Conservation (phyloP, 352 stramenopile genomes). For the Pythium sukuiense region DNA sequence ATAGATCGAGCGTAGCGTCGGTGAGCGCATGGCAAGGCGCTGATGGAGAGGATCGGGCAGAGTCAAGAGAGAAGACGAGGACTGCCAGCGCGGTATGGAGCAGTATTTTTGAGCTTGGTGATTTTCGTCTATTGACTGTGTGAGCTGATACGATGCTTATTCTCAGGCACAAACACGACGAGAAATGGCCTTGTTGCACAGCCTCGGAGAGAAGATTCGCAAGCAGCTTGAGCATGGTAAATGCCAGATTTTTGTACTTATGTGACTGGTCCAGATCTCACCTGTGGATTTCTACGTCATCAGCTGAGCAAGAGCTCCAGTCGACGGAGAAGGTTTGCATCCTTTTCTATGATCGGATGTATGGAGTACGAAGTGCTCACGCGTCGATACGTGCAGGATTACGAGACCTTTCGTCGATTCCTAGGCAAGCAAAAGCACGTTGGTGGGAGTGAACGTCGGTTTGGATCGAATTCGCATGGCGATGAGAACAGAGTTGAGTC, state of each 20-base stretch:
- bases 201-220: slow-evolving; percentile 15
- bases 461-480: neutral
- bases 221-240: slow-evolving; percentile 26
- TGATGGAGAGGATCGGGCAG: no score
- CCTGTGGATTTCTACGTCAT: neutral
- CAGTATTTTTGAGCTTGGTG: no score
- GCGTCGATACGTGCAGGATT: neutral
- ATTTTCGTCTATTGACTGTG: no score
- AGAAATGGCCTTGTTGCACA: slow-evolving; percentile 19
- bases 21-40: no score
- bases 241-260: neutral
- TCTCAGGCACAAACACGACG: slow-evolving; percentile 26
- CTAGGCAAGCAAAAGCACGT: slow-evolving; percentile 7
- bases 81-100: no score
- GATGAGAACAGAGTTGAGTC: neutral
- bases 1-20: no score
- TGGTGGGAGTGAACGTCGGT: neutral
- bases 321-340: slow-evolving; percentile 8
- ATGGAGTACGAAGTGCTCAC: neutral
- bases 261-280: no score
- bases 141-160: no score
- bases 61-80: no score
- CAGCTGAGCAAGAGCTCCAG: slow-evolving; percentile 14
- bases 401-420: slow-evolving; percentile 5
- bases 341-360: neutral